Evolutionary conservation across 179 eudicot species (phyloP).

Genomic region (Spinacia oleracea): DNA sequence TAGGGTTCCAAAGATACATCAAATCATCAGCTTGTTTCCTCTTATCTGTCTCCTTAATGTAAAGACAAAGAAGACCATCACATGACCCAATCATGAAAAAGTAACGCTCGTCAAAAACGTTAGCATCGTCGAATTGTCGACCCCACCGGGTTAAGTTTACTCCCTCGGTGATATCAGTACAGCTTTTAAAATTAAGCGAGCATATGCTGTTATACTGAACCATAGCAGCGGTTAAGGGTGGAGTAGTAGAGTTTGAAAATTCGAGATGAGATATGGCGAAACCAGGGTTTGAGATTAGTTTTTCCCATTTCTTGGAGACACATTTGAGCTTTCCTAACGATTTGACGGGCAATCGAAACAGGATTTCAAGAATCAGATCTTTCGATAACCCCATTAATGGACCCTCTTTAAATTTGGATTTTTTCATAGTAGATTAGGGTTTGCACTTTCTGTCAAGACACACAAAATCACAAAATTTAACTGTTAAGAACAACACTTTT

Average conservation of each 20-base stretch:
- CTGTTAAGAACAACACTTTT: not conserved
- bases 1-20: conserved; percentile 4
- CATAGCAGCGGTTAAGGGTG: not conserved
- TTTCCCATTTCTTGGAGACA: not conserved
- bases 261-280: not conserved
- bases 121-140: not conserved
- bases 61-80: not conserved
- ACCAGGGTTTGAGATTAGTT: not conserved
- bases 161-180: not conserved
- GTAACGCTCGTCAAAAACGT: not conserved
- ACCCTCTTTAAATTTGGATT: not conserved
- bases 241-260: not conserved
- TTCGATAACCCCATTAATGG: not conserved
- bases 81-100: conserved; percentile 6
- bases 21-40: not conserved
- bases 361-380: not conserved
- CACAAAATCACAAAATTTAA: not conserved
- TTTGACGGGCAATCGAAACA: not conserved
- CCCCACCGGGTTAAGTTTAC: not conserved
- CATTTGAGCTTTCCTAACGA: not conserved
- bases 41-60: not conserved
- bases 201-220: not conserved
- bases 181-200: not conserved
- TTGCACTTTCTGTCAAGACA: not conserved
- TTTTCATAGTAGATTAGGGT: not conserved